phyloP scores from a whole-genome alignment of 1,284 basidiomycete species.

The Cryptococcus sp. region DNA sequence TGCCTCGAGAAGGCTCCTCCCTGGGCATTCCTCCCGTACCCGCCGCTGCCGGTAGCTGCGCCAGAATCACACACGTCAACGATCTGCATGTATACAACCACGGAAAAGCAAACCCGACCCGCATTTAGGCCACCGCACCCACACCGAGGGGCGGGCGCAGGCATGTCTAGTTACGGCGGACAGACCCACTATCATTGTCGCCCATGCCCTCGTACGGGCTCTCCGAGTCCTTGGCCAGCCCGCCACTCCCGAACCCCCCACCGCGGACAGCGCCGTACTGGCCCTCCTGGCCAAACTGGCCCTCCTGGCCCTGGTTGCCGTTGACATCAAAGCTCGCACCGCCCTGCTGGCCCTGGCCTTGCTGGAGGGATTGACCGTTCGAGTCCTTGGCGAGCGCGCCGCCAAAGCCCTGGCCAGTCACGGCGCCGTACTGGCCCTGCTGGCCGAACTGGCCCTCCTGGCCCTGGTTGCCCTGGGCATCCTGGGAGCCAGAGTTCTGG shows the following conservation, averaged over 20 bases:
- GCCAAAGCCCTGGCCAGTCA: slow-evolving; percentile 18
- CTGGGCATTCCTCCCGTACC: slow-evolving; percentile 37
- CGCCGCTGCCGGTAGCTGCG: slow-evolving; percentile 31
- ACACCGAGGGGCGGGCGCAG: neutral
- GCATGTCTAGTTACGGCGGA: neutral
- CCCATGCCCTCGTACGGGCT: slow-evolving; percentile 27
- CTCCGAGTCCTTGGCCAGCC: slow-evolving; percentile 7
- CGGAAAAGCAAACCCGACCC: neutral
- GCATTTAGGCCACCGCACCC: too few species aligned
- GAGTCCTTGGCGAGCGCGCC: slow-evolving; percentile 20
- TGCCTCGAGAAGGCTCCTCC: slow-evolving; percentile 38
- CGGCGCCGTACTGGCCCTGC: slow-evolving; percentile 25
- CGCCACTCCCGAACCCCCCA: slow-evolving; percentile 15
- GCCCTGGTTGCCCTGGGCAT: slow-evolving; percentile 21
- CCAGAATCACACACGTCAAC: neutral
- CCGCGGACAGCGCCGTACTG: slow-evolving; percentile 21
- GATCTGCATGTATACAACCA: slow-evolving; percentile 2
- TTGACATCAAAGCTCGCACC: slow-evolving; percentile 7
- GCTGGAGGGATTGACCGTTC: slow-evolving; percentile 9
- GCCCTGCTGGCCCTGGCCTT: slow-evolving; percentile 2
- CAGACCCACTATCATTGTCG: slow-evolving; percentile 9
- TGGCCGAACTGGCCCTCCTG: slow-evolving; percentile 20
- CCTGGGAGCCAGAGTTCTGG: slow-evolving; percentile 10
- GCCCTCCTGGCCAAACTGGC: slow-evolving; percentile 22
- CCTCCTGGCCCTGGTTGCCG: slow-evolving; percentile 18